Conservation (phyloP, 108 stramenopile species). For the Chaetoceros muelleri region DNA sequence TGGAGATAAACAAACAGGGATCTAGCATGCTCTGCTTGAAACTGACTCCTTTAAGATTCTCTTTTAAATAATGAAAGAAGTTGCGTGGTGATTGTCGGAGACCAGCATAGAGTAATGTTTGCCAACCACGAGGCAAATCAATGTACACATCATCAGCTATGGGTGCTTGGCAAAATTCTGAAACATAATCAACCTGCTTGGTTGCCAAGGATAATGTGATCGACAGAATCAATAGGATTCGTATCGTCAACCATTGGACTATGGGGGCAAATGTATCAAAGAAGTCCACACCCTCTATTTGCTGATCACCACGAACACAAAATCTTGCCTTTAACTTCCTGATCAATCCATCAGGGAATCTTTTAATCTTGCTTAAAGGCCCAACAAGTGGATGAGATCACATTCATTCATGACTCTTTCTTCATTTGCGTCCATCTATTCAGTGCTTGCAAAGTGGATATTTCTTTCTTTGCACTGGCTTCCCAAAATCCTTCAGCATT, state of each 20-base stretch:
- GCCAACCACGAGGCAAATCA: constrained; percentile 13
- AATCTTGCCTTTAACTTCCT: too few species aligned
- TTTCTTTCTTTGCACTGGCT: constrained; percentile 18
- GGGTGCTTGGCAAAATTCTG: constrained; percentile 12
- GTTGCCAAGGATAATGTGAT: constrained; percentile 1
- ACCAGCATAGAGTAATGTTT: constrained; percentile 21
- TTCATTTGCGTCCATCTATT: constrained; percentile 10
- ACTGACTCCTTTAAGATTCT: too few species aligned
- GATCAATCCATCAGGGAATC: constrained; percentile 14
- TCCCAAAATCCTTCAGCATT: constrained; percentile 19
- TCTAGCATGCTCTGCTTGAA: too few species aligned
- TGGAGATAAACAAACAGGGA: too few species aligned
- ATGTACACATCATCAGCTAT: constrained; percentile 8
- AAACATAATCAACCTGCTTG: constrained; percentile 12
- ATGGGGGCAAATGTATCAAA: too few species aligned
- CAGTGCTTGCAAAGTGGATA: constrained; percentile 10
- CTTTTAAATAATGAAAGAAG: too few species aligned
- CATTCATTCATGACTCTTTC: constrained; percentile 7
- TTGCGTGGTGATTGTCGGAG: constrained; percentile 15
- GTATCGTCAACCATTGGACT: constrained; percentile 34
- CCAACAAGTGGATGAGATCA: constrained; percentile 16
- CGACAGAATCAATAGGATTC: constrained; percentile 10
- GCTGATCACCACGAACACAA: constrained; percentile 18
- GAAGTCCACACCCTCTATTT: constrained; percentile 32
- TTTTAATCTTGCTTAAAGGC: constrained; percentile 11